A percentile compares a stretch with the other conserved stretches of the same genome.
phyloP scores from a whole-genome alignment of 2,329 filamentous ascomycete species.

The Colletotrichum musicola region DNA sequence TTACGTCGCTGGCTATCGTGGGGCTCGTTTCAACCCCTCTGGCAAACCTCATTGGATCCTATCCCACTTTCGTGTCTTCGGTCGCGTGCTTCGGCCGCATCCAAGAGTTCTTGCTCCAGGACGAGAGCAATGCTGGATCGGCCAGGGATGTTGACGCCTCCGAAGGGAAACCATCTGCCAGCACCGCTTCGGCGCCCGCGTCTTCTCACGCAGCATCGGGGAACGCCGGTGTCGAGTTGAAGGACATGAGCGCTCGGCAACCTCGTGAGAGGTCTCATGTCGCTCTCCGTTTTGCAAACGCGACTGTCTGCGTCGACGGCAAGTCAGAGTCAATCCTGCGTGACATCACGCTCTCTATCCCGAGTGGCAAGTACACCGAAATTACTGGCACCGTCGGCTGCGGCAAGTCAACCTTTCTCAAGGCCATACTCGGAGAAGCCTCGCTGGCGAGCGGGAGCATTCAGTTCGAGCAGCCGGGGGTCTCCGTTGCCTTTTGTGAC shows the following conservation, averaged over 20 bases:
- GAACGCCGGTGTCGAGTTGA: too few relatives aligned
- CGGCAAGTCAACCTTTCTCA: conserved; percentile 41
- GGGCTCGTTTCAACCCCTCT: conserved; percentile 40
- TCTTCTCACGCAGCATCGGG: too few relatives aligned
- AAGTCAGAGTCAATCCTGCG: conserved; percentile 19
- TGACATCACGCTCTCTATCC: conserved; percentile 16
- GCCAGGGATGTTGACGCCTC: too few relatives aligned
- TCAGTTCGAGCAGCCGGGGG: fast-evolving
- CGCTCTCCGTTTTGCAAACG: too few relatives aligned
- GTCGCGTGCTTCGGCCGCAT: conserved; percentile 40
- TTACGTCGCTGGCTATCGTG: conserved; percentile 42
- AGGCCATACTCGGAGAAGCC: conserved; percentile 43
- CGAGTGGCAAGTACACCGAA: conserved; percentile 17
- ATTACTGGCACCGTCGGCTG: conserved; percentile 30
- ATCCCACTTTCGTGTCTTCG: conserved; percentile 18
- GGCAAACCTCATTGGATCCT: conserved; percentile 39
- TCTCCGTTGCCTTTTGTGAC: conserved; percentile 39
- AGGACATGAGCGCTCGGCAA: too few relatives aligned
- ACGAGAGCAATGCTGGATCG: background rate
- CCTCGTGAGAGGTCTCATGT: too few relatives aligned
- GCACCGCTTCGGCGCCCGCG: too few relatives aligned
- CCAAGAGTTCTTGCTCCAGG: conserved; percentile 39
- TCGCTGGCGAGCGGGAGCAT: background rate
- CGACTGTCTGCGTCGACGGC: conserved; percentile 4
- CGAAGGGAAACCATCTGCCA: too few relatives aligned